A percentile compares a stretch with the other conserved stretches of the same genome.
phyloP scores from a whole-genome alignment of 495 filamentous ascomycete genomes.

The Staphylotrichum tortipilum region DNA sequence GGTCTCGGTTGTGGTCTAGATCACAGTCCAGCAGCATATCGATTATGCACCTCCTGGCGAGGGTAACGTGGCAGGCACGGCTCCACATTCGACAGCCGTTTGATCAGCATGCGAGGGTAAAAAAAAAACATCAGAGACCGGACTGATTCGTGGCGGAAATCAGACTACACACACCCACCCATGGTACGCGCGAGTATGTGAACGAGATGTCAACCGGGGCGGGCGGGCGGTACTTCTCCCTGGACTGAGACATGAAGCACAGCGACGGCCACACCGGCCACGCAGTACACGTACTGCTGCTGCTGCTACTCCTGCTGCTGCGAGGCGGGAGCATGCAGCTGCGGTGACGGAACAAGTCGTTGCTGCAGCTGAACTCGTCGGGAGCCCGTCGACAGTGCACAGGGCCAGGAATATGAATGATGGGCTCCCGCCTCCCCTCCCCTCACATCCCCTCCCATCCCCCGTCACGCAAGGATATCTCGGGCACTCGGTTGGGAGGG shows the following conservation, averaged over 20 bases:
- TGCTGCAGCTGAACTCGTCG: not conserved
- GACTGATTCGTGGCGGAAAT: not conserved
- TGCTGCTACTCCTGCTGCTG: too few species aligned
- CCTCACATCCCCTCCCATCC: too few species aligned
- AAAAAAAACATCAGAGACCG: not conserved
- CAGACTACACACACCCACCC: too few species aligned
- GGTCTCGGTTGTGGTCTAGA: not conserved
- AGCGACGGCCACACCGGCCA: not conserved
- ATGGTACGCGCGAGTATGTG: too few species aligned
- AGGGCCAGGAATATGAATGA: not conserved
- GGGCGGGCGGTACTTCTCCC: not conserved
- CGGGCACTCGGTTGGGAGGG: not conserved
- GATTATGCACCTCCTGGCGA: constrained; percentile 1
- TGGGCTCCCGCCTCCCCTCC: not conserved
- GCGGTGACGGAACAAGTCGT: constrained; percentile 1
- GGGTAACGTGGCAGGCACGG: constrained; percentile 4
- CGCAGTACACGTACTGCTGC: too few species aligned
- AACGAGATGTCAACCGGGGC: not conserved
- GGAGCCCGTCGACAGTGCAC: constrained; percentile 1
- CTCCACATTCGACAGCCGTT: not conserved
- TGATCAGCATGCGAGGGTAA: not conserved
- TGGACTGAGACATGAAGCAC: not conserved
- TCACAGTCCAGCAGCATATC: not conserved
- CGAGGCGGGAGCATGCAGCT: constrained; percentile 9
- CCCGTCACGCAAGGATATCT: not conserved